phyloP scores from a whole-genome alignment of 495 filamentous ascomycete genomes.

The Rostrohypoxylon terebratum region DNA sequence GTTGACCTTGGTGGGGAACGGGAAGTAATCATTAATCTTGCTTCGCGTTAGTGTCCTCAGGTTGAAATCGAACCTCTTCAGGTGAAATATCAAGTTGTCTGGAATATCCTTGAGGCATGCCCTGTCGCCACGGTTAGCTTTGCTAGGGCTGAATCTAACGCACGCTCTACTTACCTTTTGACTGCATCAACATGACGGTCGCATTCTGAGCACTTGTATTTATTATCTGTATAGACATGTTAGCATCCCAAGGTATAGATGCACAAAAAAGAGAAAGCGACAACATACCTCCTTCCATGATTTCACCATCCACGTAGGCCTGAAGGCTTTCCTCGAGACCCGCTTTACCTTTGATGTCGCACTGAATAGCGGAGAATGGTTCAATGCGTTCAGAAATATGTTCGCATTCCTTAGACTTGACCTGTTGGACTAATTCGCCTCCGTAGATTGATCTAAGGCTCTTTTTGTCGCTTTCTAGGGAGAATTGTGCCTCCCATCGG shows the following conservation, averaged over 20 bases:
- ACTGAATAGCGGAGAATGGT: slow-evolving; percentile 94
- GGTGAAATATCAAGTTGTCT: slow-evolving; percentile 92
- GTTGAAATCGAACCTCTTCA: slow-evolving; percentile 98
- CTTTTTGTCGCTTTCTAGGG: slow-evolving; percentile 73
- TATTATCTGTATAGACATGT: slow-evolving; percentile 73
- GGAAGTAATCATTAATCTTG: slow-evolving; percentile 96
- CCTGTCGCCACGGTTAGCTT: slow-evolving; percentile 54
- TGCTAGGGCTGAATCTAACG: background rate
- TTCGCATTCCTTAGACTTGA: slow-evolving; percentile 91
- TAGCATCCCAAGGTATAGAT: slow-evolving; percentile 41
- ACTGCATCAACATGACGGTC: slow-evolving; percentile 93
- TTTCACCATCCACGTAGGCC: slow-evolving; percentile 94
- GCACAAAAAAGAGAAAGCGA: slow-evolving; percentile 13
- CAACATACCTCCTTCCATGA: slow-evolving; percentile 87
- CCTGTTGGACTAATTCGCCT: slow-evolving; percentile 92
- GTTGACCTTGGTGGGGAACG: slow-evolving; percentile 86
- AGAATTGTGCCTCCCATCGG: slow-evolving; percentile 86
- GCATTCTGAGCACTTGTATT: slow-evolving; percentile 95
- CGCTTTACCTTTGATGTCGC: slow-evolving; percentile 94
- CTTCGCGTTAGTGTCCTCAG: slow-evolving; percentile 81
- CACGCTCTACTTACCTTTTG: slow-evolving; percentile 69
- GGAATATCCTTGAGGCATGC: slow-evolving; percentile 94
- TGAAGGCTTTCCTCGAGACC: slow-evolving; percentile 86
- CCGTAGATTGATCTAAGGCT: slow-evolving; percentile 88
- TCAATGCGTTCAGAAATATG: slow-evolving; percentile 93